A percentile compares a stretch with the other conserved stretches of the same genome.
Conservation (phyloP, 2,329 filamentous ascomycete genomes). For the Exophiala oligosperma region DNA sequence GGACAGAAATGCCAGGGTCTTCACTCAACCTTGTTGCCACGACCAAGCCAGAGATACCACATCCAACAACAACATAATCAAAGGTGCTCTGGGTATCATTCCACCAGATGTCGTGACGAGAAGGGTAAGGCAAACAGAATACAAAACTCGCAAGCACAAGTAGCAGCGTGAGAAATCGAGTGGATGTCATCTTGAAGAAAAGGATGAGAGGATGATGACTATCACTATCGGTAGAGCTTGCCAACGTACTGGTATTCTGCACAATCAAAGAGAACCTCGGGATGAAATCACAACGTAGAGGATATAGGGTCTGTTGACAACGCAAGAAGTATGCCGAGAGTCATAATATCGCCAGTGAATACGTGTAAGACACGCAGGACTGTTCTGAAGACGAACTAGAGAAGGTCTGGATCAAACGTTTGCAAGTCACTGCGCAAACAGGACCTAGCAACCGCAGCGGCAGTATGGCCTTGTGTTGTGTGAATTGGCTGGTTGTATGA, state of each 20-base stretch:
- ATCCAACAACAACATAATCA: conserved; percentile 37
- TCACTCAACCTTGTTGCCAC: conserved; percentile 32
- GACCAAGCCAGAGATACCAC: conserved; percentile 34
- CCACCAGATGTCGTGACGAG: not conserved
- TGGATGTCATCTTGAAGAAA: not conserved
- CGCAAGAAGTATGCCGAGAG: not conserved
- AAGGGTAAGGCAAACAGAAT: not conserved
- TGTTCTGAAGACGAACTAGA: too few species aligned
- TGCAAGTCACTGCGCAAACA: too few species aligned
- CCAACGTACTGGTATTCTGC: not conserved
- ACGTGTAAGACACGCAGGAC: too few species aligned
- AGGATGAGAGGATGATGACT: too few species aligned
- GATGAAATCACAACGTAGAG: not conserved
- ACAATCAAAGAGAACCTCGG: not conserved
- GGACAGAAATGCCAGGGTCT: conserved; percentile 30
- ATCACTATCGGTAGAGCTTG: not conserved
- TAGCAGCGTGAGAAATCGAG: not conserved
- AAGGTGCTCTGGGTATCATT: conserved; percentile 12
- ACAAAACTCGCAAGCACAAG: not conserved
- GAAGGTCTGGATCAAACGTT: too few species aligned
- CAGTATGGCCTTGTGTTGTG: too few species aligned
- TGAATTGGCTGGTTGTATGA: too few species aligned
- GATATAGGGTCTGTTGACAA: not conserved
- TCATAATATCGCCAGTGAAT: too few species aligned
- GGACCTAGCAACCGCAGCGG: too few species aligned